These are phyloP conservation scores for Leccinum fuscescens DNA, from an alignment of 1,284 basidiomycete species.

Conservation along the genomic window DNA sequence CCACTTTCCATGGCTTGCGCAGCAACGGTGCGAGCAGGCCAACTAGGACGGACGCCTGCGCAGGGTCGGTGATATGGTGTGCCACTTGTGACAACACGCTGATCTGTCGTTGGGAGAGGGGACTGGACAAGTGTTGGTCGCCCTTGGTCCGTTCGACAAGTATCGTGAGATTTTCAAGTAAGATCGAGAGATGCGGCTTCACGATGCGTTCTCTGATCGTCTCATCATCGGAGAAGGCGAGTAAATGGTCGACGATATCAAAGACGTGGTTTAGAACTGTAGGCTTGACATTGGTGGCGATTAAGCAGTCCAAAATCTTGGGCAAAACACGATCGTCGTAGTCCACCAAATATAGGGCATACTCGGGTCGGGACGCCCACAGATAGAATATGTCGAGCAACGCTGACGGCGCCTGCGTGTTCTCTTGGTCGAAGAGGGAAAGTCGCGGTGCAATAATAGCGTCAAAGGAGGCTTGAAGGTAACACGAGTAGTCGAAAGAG, in stretches of 20 bases:
- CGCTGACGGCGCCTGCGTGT: constrained; percentile 89
- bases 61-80: constrained; percentile 66
- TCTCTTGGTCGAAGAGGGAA: constrained; percentile 74
- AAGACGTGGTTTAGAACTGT: constrained; percentile 79
- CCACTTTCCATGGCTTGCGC: constrained; percentile 70
- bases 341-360: constrained; percentile 62
- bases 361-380: constrained; percentile 68
- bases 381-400: constrained; percentile 84
- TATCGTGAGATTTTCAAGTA: constrained; percentile 73
- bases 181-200: constrained; percentile 71
- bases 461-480: constrained; percentile 66
- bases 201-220: constrained; percentile 59
- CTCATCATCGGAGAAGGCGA: constrained; percentile 53
- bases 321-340: constrained; percentile 59
- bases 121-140: constrained; percentile 58
- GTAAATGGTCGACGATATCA: constrained; percentile 80
- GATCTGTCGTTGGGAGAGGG: constrained; percentile 83
- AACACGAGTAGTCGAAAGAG: constrained; percentile 75
- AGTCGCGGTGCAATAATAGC: constrained; percentile 84
- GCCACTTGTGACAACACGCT: constrained; percentile 79
- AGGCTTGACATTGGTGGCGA: constrained; percentile 85
- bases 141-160: constrained; percentile 68
- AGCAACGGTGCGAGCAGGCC: constrained; percentile 80
- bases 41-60: constrained; percentile 77
- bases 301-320: constrained; percentile 39